A percentile compares a stretch with the other conserved stretches of the same genome.
These are phyloP conservation scores for Cylindrotheca fusiformis DNA, from an alignment of 108 stramenopile genomes.

Conservation along the genomic window DNA sequence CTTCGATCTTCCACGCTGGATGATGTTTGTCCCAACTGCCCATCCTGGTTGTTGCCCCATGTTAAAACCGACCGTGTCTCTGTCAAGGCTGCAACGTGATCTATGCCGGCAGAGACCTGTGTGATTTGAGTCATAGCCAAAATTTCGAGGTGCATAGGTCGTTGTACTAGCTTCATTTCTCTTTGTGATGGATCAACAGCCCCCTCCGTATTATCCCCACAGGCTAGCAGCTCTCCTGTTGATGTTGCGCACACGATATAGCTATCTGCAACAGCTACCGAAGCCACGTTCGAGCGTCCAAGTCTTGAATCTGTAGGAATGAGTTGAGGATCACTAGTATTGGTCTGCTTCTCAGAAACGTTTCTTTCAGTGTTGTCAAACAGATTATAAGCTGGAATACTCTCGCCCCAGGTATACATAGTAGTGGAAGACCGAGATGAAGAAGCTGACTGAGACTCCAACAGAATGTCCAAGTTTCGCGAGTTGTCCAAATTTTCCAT, in stretches of 20 bases:
- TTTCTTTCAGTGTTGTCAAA: no score
- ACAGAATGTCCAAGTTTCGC: no score
- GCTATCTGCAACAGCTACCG: constrained; percentile 37
- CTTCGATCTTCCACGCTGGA: constrained; percentile 17
- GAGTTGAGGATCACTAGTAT: background rate
- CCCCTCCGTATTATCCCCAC: constrained; percentile 59
- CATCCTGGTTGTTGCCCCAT: constrained; percentile 61
- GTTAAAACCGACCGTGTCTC: constrained; percentile 65
- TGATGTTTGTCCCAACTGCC: constrained; percentile 62
- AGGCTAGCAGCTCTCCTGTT: constrained; percentile 45
- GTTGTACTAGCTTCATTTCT: constrained; percentile 13
- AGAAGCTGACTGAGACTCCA: no score
- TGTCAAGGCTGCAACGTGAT: constrained; percentile 70
- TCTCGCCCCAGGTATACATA: no score
- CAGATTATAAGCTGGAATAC: no score
- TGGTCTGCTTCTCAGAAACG: no score
- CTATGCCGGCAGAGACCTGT: constrained; percentile 61
- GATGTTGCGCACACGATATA: constrained; percentile 60
- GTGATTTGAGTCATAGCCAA: constrained; percentile 36
- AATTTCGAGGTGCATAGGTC: constrained; percentile 46
- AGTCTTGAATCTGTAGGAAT: constrained; percentile 35
- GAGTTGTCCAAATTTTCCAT: no score
- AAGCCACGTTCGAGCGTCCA: constrained; percentile 42
- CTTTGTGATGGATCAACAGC: constrained; percentile 56
- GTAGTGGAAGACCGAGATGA: no score